These are phyloP conservation scores for Melianthus villosus DNA, from an alignment of 441 rosid genomes.

Conservation along the genomic window DNA sequence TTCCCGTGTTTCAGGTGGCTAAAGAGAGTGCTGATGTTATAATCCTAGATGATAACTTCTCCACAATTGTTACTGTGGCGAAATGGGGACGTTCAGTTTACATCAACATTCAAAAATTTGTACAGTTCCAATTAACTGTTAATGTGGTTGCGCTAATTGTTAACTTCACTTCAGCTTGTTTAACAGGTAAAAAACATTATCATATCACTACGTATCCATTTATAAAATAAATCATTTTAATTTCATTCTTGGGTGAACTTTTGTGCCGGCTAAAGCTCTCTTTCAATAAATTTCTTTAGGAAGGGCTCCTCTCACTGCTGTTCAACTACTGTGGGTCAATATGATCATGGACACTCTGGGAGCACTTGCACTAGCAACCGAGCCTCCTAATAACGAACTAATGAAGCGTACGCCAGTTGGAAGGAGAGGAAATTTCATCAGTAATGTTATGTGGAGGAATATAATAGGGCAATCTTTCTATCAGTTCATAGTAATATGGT, in stretches of 20 bases:
- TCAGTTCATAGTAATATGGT: conserved; percentile 40
- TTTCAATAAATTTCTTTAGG: conserved; percentile 18
- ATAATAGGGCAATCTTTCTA: conserved; percentile 48
- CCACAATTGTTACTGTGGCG: conserved; percentile 52
- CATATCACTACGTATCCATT: no score
- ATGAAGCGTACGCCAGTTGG: conserved; percentile 49
- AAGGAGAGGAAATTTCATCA: conserved; percentile 44
- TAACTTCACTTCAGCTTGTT: conserved; percentile 57
- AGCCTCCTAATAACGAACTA: conserved; percentile 38
- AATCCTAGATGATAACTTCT: conserved; percentile 53
- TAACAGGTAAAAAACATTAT: conserved; percentile 35
- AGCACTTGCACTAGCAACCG: conserved; percentile 53
- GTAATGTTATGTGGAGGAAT: conserved; percentile 62
- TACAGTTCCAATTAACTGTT: conserved; percentile 53
- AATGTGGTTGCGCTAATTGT: conserved; percentile 50
- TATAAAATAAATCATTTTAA: no score
- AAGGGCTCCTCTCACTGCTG: conserved; percentile 51
- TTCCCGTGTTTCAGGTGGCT: conserved; percentile 37
- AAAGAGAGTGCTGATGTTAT: conserved; percentile 62
- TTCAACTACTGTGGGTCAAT: conserved; percentile 62
- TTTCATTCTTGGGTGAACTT: background rate
- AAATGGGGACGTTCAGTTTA: conserved; percentile 70
- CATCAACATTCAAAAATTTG: conserved; percentile 56
- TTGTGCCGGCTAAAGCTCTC: conserved; percentile 8
- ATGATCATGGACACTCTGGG: conserved; percentile 67